Evolutionary conservation across 805 yeast genomes (phyloP), one percentile per base, ranked within the genome.

Genomic region (Clavispora phyllophila): DNA sequence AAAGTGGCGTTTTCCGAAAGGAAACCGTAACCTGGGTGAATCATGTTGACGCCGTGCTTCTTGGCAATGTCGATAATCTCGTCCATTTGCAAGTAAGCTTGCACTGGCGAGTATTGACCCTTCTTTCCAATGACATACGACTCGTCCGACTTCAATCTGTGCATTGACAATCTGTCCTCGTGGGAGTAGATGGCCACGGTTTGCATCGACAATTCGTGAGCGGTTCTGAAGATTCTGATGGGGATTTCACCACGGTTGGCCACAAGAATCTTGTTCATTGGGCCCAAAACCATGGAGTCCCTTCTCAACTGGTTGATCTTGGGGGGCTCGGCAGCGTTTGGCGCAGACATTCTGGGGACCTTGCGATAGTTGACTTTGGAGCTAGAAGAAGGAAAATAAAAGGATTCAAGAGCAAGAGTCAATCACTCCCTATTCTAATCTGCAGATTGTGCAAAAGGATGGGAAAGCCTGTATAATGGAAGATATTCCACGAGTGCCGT

Each of bases 121-220:
- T 81, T 79, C 51, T 78, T 79, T 43, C 98, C 99, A 59, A 91
- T 86, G 46, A 82, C 93, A 58, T 90, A 91, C 27, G 95, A 86
- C 68, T 88, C 96, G 62, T 88, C 96, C 12, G 96, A 93, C 68
- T 88, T 93, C 61, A 91, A 73, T 58, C 97, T 76, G 70, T 93
- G 98, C 90, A 89, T 87, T 10, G 96, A 84, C 57, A 91, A 74
- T 49, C 96, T 75, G 65, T 91, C 99, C 68, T 93, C 97, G 63
- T 91, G 95, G 27, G 97, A 89, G 66, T 89, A 91, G 60, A 91
- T 84, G 36, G 98, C 99, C 33, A 93, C 96, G 0, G 99, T 90
- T 60, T 87, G 89, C 96, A 93, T 87, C 18, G 96, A 85, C 59
- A 91, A 75, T 68, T 91, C 99, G 69, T 93, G 99, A 47, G 99